Evolutionary conservation across 2,329 filamentous ascomycete species (phyloP), one percentile per base, ranked within the genome.

Genomic region (Aureobasidium melanogenum): DNA sequence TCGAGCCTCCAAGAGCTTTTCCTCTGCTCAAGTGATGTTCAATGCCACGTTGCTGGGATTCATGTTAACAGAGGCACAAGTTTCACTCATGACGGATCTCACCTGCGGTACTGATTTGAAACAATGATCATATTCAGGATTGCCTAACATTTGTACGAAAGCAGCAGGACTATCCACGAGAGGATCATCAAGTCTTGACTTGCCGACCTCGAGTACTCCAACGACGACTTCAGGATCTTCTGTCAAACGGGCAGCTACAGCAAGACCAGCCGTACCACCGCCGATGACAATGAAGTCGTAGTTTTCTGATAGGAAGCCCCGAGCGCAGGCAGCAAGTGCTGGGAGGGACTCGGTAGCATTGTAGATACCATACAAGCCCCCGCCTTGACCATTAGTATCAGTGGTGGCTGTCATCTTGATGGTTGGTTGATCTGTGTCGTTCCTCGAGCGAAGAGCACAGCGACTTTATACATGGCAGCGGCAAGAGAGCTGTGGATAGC

Each of bases 1-100:
- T 73, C 15, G 67, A 70, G 1, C 75, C 75, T 14, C 75, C 74
- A 1, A 77, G 63, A 2, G 68, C 67, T 57, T 70, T 72, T 8
- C 74, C 75, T 26, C 73, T 64, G 5, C 59, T 56, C 14, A 70
- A 68, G 10, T 68, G 65, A n/a, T 62, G 57, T 22, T 67, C 62
- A 7, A 24, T 52, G 15, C 65, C 51, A 28, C 64, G 60, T 47
- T 60, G 22, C 43, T 59, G 2, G 9, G 4, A 1, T 8, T 2
- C 8, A 5, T 8, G 43, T 50, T 17, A 59, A 19, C 17, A n/a
- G 8, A 5, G 3, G 19, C 14, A 5, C 8, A 4, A 3, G 5
- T 3, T 5, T 7, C 3, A 17, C 7, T n/a, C 15, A 5, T 0
- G 14, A 44, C 1, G 12, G 32, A 15, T 36, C 30, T 64, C 22